Percentiles rank a stretch among this genome's conserved stretches.
phyloP scores from a whole-genome alignment of 1,284 basidiomycete genomes.

The Cutaneotrichosporon sp. region DNA sequence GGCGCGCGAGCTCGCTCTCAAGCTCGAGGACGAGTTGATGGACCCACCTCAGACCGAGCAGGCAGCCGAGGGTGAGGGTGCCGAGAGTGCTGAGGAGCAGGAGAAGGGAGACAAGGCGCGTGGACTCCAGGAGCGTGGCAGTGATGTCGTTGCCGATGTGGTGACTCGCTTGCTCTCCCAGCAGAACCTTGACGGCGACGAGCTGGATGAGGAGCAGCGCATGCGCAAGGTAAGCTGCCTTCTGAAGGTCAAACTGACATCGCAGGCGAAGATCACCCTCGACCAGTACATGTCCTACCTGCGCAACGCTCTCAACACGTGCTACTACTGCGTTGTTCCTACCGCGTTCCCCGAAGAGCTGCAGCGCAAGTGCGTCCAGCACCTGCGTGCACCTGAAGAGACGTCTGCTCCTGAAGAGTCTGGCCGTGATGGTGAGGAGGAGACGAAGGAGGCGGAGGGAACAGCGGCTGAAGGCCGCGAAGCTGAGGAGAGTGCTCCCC shows the following conservation, averaged over 20 bases:
- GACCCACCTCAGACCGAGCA: constrained; percentile 40
- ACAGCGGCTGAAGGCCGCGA: constrained; percentile 17
- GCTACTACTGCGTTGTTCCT: constrained; percentile 92
- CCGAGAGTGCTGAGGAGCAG: constrained; percentile 13
- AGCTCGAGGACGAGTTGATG: constrained; percentile 67
- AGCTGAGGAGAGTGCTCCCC: constrained; percentile 54
- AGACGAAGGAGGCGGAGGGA: constrained; percentile 67
- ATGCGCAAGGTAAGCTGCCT: constrained; percentile 32
- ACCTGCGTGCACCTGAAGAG: constrained; percentile 63
- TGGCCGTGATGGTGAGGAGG: constrained; percentile 18
- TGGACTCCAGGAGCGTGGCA: constrained; percentile 42
- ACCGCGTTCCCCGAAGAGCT: constrained; percentile 91
- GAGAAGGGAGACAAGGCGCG: constrained; percentile 21
- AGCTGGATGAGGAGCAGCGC: constrained; percentile 34
- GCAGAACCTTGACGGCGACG: constrained; percentile 33
- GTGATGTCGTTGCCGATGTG: constrained; percentile 44
- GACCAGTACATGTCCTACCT: constrained; percentile 48
- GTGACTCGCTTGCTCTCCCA: constrained; percentile 36
- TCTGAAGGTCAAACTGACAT: constrained; percentile 1
- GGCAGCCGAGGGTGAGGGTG: constrained; percentile 46
- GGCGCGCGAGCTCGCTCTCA: constrained; percentile 66
- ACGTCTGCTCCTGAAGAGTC: constrained; percentile 52
- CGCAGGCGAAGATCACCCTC: constrained; percentile 43
- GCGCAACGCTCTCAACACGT: constrained; percentile 47
- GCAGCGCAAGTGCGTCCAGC: constrained; percentile 87